A percentile compares a stretch with the other conserved stretches of the same genome.
Conservation (phyloP, 2,329 filamentous ascomycete species). For the Epichloe elymi region DNA sequence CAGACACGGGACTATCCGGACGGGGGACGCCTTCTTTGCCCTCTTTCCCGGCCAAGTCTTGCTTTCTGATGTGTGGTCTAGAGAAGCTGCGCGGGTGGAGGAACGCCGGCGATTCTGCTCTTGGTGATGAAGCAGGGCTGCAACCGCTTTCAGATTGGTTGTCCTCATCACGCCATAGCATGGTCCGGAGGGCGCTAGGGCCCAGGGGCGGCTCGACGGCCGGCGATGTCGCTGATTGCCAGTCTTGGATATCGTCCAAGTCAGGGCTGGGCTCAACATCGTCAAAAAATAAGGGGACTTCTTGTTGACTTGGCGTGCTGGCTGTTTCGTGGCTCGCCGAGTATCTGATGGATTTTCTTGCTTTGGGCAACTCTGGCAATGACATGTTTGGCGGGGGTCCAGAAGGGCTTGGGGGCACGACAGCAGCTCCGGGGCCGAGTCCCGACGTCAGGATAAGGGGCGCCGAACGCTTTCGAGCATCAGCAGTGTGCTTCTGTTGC, state of each 20-base stretch:
- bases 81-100: slow-evolving; percentile 3
- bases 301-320: slow-evolving; percentile 12
- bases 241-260: slow-evolving; percentile 26
- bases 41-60: neutral
- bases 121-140: slow-evolving; percentile 2
- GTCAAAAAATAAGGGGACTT: slow-evolving; percentile 16
- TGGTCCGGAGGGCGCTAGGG: neutral
- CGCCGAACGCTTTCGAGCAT: neutral
- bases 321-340: slow-evolving; percentile 1
- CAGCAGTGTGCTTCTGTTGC: neutral
- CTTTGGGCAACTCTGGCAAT: slow-evolving; percentile 3
- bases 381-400: slow-evolving; percentile 3
- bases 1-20: slow-evolving; percentile 28
- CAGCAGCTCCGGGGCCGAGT: neutral
- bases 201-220: neutral
- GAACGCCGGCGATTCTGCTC: slow-evolving; percentile 8
- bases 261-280: slow-evolving; percentile 23
- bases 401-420: neutral
- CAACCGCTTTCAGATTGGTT: neutral
- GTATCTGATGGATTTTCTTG: neutral
- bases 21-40: slow-evolving; percentile 20
- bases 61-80: neutral
- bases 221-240: slow-evolving; percentile 12
- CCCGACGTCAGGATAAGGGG: neutral
- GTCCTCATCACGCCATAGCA: neutral